Evolutionary conservation across 306 rosid genomes (phyloP).

Genomic region (Arachis hypogaea): DNA sequence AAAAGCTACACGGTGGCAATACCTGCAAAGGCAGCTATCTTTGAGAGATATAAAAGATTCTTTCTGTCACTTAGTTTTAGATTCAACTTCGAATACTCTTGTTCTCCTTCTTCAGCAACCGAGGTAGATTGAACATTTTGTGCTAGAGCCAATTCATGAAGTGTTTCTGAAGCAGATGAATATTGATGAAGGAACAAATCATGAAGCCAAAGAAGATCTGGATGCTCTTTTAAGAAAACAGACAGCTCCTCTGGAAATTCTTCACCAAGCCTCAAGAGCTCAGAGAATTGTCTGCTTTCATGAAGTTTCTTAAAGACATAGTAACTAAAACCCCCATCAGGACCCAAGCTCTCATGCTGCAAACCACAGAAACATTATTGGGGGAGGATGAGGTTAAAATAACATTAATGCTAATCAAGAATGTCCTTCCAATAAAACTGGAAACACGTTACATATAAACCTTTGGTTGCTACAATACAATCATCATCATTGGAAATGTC

Average conservation of each 20-base stretch:
- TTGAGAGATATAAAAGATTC: slow-evolving; percentile 83
- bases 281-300: slow-evolving; percentile 70
- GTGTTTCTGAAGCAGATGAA: slow-evolving; percentile 85
- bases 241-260: slow-evolving; percentile 89
- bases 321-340: slow-evolving; percentile 88
- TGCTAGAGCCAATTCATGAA: slow-evolving; percentile 79
- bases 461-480: slow-evolving; percentile 5
- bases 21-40: slow-evolving; percentile 94
- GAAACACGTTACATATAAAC: slow-evolving; percentile 29
- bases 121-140: slow-evolving; percentile 52
- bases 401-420: slow-evolving; percentile 17
- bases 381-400: slow-evolving; percentile 18
- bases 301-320: slow-evolving; percentile 78
- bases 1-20: slow-evolving; percentile 15
- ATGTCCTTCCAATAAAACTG: slow-evolving; percentile 5
- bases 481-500: slow-evolving; percentile 27
- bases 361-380: slow-evolving; percentile 43
- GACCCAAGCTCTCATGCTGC: slow-evolving; percentile 95
- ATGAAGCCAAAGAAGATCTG: slow-evolving; percentile 94
- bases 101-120: slow-evolving; percentile 58
- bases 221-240: slow-evolving; percentile 77
- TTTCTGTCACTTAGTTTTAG: slow-evolving; percentile 74
- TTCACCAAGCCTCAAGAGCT: slow-evolving; percentile 93
- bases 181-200: slow-evolving; percentile 87
- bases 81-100: slow-evolving; percentile 40